Evolutionary conservation across 129 eudicot species (phyloP), one percentile per base, ranked within the genome.

Genomic region (Ambrosia trifida): DNA sequence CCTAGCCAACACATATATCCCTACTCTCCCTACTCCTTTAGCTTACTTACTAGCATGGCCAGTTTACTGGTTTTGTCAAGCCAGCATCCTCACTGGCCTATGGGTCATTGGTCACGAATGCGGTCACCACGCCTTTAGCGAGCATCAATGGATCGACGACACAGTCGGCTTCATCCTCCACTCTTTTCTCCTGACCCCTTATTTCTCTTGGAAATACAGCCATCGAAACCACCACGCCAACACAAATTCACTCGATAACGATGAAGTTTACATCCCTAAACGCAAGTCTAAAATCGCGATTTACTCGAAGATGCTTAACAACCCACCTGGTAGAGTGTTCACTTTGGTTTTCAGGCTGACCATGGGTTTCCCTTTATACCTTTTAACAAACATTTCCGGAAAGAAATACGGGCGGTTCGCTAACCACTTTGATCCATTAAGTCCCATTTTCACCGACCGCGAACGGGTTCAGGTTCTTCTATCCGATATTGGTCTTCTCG

Each of bases 11-110:
- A 75, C 66, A 33, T 78, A 81, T 49, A 75, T 85, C 33, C 76
- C 70, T 6, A 82, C 46, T 41, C 82, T 85, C 46, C 84, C 86
- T 14, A 40, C 70, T 9, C 77, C 82, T 35, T 58, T 78, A 0
- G 18, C 79, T 18, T 85, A 76, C 75, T 9, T 85, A n/a, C n/a
- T n/a, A 9, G 89, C 86, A 9, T 85, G 89, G 89, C 82, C 86
- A 5, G 19, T 82, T n/a, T 85, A 85, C 69, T 70, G 84, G 81
- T 56, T 78, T 16, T 75, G 80, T 63, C 86, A 81, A 72, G 84
- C 84, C 52, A 81, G 89, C 61, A 80, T 81, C 11, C 82, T 79
- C 38, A 85, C 84, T 4, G 86, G 89, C 3, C 64, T 85, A 2
- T 85, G 89, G 89, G 89, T 85, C 68, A 71, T 85, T 3, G 89